Conservation (phyloP, 495 filamentous ascomycete species). For the Hypoxylon rickii region DNA sequence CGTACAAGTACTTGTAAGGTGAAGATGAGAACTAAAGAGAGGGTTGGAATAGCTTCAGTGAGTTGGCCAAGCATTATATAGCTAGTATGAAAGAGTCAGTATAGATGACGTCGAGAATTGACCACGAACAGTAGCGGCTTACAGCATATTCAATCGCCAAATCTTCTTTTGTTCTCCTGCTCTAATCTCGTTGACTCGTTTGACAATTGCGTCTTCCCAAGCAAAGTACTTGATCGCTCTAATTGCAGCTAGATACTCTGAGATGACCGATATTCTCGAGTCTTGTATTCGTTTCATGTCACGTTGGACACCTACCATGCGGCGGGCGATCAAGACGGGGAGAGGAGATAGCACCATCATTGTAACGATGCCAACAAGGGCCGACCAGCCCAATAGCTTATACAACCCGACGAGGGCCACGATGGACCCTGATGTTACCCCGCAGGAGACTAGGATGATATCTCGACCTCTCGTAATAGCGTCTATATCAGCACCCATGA, state of each 20-base stretch:
- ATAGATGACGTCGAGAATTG: not conserved
- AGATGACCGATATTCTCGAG: slow-evolving; percentile 54
- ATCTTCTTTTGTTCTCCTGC: slow-evolving; percentile 51
- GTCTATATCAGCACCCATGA: slow-evolving; percentile 57
- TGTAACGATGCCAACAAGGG: slow-evolving; percentile 47
- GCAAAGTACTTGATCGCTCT: slow-evolving; percentile 58
- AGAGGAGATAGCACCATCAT: slow-evolving; percentile 47
- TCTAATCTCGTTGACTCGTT: slow-evolving; percentile 47
- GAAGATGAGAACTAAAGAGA: slow-evolving; percentile 52
- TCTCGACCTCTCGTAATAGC: slow-evolving; percentile 49
- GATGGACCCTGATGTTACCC: slow-evolving; percentile 42
- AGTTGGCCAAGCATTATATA: slow-evolving; percentile 38
- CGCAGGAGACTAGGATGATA: slow-evolving; percentile 43
- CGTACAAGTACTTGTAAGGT: slow-evolving; percentile 47
- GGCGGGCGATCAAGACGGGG: slow-evolving; percentile 44
- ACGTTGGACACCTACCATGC: slow-evolving; percentile 47
- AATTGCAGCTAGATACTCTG: slow-evolving; percentile 55
- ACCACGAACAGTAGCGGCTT: slow-evolving; percentile 24
- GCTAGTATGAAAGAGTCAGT: slow-evolving; percentile 16
- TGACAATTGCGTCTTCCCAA: slow-evolving; percentile 53
- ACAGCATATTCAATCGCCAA: slow-evolving; percentile 50
- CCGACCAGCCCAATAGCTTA: slow-evolving; percentile 51
- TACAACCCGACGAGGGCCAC: slow-evolving; percentile 49
- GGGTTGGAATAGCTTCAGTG: slow-evolving; percentile 46
- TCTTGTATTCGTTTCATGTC: slow-evolving; percentile 54